phyloP scores from a whole-genome alignment of 202 grass and related monocot genomes.

The Saccharum hybrid region DNA sequence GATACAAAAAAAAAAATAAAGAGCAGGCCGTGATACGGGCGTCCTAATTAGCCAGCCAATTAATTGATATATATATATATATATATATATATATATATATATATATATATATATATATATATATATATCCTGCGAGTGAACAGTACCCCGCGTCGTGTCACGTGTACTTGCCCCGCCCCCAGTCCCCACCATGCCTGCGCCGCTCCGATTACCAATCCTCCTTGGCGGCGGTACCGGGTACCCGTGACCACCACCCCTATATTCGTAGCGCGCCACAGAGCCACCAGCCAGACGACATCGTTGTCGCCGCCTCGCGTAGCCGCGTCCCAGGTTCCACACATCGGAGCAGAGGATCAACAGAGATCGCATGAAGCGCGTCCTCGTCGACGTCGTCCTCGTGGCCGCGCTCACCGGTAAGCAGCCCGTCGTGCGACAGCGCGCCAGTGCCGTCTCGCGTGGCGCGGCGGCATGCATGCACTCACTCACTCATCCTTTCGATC shows the following conservation, averaged over 20 bases:
- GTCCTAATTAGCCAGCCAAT: slow-evolving; percentile 23
- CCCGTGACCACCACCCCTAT: slow-evolving; percentile 15
- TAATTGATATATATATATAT: not conserved
- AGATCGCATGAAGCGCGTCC: slow-evolving; percentile 28
- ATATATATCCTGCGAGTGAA: no score
- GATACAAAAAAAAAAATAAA: not conserved
- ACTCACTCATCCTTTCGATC: not conserved
- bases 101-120: no score
- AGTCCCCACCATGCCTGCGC: not conserved
- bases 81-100: no score
- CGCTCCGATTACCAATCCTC: not conserved
- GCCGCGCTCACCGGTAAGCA: slow-evolving; percentile 45
- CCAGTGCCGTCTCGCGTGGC: not conserved
- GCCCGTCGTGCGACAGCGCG: not conserved
- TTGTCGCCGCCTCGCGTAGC: not conserved
- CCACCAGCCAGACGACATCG: not conserved
- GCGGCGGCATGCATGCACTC: not conserved
- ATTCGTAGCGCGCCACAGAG: not conserved
- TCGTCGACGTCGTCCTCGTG: slow-evolving; percentile 10
- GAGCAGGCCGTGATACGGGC: slow-evolving; percentile 27
- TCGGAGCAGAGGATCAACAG: not conserved
- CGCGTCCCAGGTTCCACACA: slow-evolving; percentile 25
- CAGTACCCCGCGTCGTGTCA: not conserved
- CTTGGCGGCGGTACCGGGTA: no score
- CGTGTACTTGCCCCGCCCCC: slow-evolving; percentile 2